Conservation (phyloP, 2,329 filamentous ascomycete species). For the Penicillium sp. region DNA sequence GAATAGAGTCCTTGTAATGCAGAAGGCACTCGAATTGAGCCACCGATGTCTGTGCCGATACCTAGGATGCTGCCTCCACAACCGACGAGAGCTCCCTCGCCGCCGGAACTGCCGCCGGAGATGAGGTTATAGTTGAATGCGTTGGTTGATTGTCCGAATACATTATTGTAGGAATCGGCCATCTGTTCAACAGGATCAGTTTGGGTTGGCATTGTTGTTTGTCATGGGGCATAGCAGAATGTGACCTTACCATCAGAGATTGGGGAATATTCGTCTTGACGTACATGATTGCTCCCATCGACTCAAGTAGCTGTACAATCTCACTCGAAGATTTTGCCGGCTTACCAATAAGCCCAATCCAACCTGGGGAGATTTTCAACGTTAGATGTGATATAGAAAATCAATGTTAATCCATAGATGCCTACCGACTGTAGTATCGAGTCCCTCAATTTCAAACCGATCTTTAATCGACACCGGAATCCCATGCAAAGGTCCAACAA, state of each 20-base stretch:
- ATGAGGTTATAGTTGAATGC: slow-evolving; percentile 50
- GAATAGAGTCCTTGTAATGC: slow-evolving; percentile 53
- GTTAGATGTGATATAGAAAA: not conserved
- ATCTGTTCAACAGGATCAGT: slow-evolving; percentile 14
- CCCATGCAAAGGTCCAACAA: slow-evolving; percentile 67
- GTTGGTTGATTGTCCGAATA: slow-evolving; percentile 51
- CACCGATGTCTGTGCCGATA: slow-evolving; percentile 58
- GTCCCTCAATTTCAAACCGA: slow-evolving; percentile 56
- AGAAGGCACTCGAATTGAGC: slow-evolving; percentile 53
- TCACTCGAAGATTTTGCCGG: slow-evolving; percentile 27
- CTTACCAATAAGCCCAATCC: slow-evolving; percentile 32
- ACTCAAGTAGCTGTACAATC: slow-evolving; percentile 27
- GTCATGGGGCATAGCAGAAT: too few relatives aligned
- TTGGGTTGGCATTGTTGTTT: too few relatives aligned
- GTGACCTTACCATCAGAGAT: slow-evolving; percentile 40
- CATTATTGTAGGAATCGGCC: slow-evolving; percentile 54
- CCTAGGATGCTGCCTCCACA: slow-evolving; percentile 52
- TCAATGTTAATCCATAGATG: too few relatives aligned
- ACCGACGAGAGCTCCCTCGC: slow-evolving; percentile 54
- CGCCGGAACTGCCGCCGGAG: slow-evolving; percentile 54
- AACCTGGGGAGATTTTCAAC: slow-evolving; percentile 45
- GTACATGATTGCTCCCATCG: slow-evolving; percentile 52
- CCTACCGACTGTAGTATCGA: slow-evolving; percentile 30
- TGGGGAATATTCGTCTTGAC: slow-evolving; percentile 56
- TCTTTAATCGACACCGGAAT: slow-evolving; percentile 64